Evolutionary conservation across 345 rosid species (phyloP), one percentile per base, ranked within the genome.

Genomic region (Brassica rapa): DNA sequence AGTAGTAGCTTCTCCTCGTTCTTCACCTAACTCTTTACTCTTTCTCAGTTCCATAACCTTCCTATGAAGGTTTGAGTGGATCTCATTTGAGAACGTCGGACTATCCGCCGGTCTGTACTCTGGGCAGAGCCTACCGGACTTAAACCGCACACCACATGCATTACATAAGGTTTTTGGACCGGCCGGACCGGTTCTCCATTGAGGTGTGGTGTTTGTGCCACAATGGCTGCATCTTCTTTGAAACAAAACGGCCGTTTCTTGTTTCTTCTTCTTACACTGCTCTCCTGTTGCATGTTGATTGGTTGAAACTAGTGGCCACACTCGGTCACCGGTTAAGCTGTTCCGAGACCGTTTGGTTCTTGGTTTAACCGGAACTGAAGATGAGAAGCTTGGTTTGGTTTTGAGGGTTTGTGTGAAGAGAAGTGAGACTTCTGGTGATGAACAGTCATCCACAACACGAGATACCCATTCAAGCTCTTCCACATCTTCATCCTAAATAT

Each of bases 141-240:
- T 95, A 80, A 83, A 86, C 62, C 98, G 94, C 49, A 95, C 98
- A 2, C 99, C 99, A 39, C 99, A 95, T 2, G 99, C 99, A 74
- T 95, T 95, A 88, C 99, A 91, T 5, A 95, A 96, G 5, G 99
- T 93, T 85, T 95, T 95, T 1, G 97, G 98, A 70, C 99, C 99
- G 85, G 87, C 79, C 12, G 99, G 99, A 9, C 99, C 99, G 14
- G 97, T 94, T 78, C 99, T 85, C 99, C 99, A 95, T 55, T 95
- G 99, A 0, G 99, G 99, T 2, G 99, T 95, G 85, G 86, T 91
- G 23, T 94, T 93, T 68, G 91, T 87, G 80, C 93, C 97, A 51
- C 98, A 95, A 75, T 95, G 99, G 86, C 93, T 71, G 70, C 99
- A 95, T 85, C 90, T 93, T 86, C 98, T 82, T 35, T 75, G 83